Percentiles rank a stretch among this genome's conserved stretches.
phyloP scores from a whole-genome alignment of 1,139 yeast species.

The Saccharomyces hybrid region DNA sequence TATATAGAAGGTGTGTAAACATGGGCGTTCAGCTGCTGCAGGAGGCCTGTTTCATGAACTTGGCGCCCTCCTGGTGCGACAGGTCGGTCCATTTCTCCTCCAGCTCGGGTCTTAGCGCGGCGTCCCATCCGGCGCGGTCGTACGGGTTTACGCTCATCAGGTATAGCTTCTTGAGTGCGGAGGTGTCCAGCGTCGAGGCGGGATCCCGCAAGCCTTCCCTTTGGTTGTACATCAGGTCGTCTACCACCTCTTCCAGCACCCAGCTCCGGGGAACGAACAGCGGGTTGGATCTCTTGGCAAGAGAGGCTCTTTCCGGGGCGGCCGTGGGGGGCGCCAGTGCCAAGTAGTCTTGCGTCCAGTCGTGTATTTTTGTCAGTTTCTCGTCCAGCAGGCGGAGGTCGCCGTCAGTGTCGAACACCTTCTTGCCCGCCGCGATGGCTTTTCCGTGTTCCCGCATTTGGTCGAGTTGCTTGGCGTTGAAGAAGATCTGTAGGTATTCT shows the following conservation, averaged over 20 bases:
- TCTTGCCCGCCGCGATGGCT: background rate
- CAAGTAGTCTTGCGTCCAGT: constrained; percentile 37
- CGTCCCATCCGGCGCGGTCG: constrained; percentile 56
- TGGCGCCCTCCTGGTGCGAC: constrained; percentile 38
- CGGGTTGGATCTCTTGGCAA: constrained; percentile 56
- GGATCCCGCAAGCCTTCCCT: constrained; percentile 28
- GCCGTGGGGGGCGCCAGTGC: constrained; percentile 31
- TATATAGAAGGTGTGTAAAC: background rate
- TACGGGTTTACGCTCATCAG: constrained; percentile 60
- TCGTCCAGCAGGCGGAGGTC: constrained; percentile 25
- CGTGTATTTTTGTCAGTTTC: constrained; percentile 27
- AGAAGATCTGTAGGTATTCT: constrained; percentile 34
- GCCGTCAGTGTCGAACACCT: constrained; percentile 6
- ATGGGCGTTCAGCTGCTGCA: constrained; percentile 46
- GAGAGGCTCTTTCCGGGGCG: constrained; percentile 35
- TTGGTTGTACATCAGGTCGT: constrained; percentile 30
- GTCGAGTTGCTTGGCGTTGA: constrained; percentile 28
- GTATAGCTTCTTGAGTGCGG: constrained; percentile 46
- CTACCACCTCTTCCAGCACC: constrained; percentile 78
- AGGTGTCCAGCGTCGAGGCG: constrained; percentile 16
- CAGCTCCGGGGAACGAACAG: constrained; percentile 76
- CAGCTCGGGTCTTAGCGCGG: constrained; percentile 44
- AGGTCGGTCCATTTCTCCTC: constrained; percentile 46
- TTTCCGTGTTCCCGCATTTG: constrained; percentile 12
- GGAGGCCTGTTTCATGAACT: constrained; percentile 55